Conservation (phyloP, 108 stramenopile genomes). For the Chaetoceros muelleri region DNA sequence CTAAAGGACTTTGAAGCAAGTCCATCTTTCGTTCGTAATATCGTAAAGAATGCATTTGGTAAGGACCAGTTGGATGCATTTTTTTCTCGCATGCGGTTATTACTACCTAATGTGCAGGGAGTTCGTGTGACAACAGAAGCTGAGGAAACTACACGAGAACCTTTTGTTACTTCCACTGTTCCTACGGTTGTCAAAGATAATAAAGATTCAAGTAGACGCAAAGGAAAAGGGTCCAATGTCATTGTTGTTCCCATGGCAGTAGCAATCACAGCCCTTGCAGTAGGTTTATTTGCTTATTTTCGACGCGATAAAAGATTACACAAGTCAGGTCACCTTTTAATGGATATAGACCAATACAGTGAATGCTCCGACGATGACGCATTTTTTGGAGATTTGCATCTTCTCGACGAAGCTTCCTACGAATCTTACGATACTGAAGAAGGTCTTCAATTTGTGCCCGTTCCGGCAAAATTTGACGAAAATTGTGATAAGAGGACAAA, state of each 20-base stretch:
- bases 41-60: too few relatives aligned
- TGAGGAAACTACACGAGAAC: too few relatives aligned
- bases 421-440: background rate
- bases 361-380: background rate
- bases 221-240: background rate
- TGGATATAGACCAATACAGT: background rate
- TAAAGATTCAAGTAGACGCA: background rate
- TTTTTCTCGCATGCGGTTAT: too few relatives aligned
- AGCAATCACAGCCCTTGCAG: background rate
- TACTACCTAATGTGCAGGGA: too few relatives aligned
- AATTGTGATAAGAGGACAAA: conserved; percentile 3
- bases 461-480: background rate
- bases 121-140: too few relatives aligned
- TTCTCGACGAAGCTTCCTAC: background rate
- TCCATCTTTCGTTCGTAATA: too few relatives aligned
- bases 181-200: background rate
- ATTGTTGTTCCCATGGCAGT: background rate
- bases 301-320: background rate
- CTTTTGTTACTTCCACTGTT: background rate
- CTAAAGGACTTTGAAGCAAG: too few relatives aligned
- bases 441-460: background rate
- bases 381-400: background rate
- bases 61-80: too few relatives aligned
- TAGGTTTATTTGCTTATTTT: background rate
- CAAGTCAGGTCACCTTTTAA: background rate